These are phyloP conservation scores for Pichia membranifaciens DNA, from an alignment of 805 yeast species.

Conservation along the genomic window DNA sequence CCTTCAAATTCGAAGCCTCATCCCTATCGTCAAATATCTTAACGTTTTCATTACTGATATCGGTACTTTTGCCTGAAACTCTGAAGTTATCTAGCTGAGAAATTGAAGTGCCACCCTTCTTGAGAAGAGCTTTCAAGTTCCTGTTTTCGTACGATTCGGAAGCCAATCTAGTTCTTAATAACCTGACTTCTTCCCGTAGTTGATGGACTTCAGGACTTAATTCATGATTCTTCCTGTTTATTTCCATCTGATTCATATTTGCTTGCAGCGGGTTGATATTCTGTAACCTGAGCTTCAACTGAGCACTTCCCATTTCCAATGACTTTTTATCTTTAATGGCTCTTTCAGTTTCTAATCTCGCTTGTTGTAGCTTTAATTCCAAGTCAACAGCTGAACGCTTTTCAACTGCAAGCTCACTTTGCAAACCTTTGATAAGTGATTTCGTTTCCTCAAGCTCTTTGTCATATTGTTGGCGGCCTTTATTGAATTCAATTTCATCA, in stretches of 20 bases:
- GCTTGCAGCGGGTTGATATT: constrained; percentile 22
- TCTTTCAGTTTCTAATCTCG: constrained; percentile 32
- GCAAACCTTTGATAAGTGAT: constrained; percentile 23
- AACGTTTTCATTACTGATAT: constrained; percentile 2
- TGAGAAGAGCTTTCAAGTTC: constrained; percentile 38
- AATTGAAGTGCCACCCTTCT: constrained; percentile 11
- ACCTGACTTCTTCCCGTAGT: constrained; percentile 49
- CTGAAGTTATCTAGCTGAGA: not conserved
- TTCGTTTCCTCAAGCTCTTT: constrained; percentile 36
- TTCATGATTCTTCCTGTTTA: constrained; percentile 4
- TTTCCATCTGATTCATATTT: constrained; percentile 2
- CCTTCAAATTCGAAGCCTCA: constrained; percentile 4
- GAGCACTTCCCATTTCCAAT: constrained; percentile 30
- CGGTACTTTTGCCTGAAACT: not conserved
- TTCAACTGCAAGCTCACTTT: constrained; percentile 27
- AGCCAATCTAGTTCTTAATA: constrained; percentile 59
- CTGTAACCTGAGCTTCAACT: constrained; percentile 24
- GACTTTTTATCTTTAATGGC: constrained; percentile 26
- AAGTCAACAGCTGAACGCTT: constrained; percentile 22
- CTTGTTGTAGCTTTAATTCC: constrained; percentile 22
- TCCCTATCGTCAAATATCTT: constrained; percentile 9
- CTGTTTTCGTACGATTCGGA: constrained; percentile 58
- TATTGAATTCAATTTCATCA: constrained; percentile 39
- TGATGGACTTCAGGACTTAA: constrained; percentile 13
- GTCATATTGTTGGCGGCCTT: constrained; percentile 37